These are phyloP conservation scores for Exidia glandulosa DNA, from an alignment of 768 basidiomycete species.

Conservation along the genomic window DNA sequence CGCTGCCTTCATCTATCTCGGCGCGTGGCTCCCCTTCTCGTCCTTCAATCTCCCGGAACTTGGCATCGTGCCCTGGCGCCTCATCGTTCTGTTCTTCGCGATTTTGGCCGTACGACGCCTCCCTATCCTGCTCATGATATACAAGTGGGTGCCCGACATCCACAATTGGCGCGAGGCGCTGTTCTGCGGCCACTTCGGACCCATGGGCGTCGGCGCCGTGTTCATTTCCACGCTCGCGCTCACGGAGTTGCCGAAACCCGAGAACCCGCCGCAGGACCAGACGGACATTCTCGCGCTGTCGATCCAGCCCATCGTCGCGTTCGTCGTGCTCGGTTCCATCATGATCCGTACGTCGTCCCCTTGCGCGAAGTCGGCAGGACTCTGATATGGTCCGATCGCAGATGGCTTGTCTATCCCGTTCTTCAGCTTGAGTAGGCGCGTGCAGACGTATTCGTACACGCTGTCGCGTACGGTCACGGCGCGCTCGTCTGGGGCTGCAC, in stretches of 20 bases:
- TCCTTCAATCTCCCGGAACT: conserved; percentile 38
- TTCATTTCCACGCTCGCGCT: conserved; percentile 76
- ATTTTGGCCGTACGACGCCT: conserved; percentile 73
- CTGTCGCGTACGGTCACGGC: not conserved
- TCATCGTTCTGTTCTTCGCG: conserved; percentile 53
- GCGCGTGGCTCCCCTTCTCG: conserved; percentile 61
- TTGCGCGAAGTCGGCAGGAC: not conserved
- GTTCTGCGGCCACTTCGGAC: conserved; percentile 48
- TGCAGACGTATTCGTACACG: not conserved
- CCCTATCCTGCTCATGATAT: conserved; percentile 64
- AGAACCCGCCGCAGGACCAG: conserved; percentile 51
- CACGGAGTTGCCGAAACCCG: conserved; percentile 45
- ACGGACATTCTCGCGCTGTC: conserved; percentile 61
- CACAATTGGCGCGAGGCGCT: conserved; percentile 73
- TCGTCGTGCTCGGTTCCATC: conserved; percentile 80
- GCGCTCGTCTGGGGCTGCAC: not conserved
- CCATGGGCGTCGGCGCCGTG: conserved; percentile 74
- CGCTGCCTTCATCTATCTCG: conserved; percentile 72
- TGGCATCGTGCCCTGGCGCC: conserved; percentile 57
- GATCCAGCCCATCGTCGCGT: conserved; percentile 77
- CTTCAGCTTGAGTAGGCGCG: not conserved
- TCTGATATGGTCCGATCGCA: not conserved
- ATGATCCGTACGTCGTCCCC: conserved; percentile 58
- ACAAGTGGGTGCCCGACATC: conserved; percentile 83
- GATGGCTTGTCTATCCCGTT: not conserved